A percentile compares a stretch with the other conserved stretches of the same genome.
Evolutionary conservation across 305 asterid genomes (phyloP).

Genomic region (Nicotiana rustica): DNA sequence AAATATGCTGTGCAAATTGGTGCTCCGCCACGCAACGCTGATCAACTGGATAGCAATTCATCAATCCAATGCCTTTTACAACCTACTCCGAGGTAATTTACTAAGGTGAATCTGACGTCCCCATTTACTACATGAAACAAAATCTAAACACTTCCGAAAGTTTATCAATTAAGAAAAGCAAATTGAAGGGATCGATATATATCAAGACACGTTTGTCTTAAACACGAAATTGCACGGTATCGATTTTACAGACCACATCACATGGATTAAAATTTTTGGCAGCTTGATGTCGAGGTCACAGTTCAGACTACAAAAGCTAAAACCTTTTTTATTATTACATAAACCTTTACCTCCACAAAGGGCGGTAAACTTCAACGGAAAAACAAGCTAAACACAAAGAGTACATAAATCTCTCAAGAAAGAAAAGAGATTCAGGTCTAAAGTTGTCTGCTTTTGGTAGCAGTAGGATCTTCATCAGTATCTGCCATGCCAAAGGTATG

Average conservation of each 20-base stretch:
- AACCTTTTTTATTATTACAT: neutral
- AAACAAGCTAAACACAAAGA: neutral
- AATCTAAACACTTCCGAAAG: no score
- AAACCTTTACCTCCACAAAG: neutral
- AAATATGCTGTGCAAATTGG: no score
- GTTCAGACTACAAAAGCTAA: neutral
- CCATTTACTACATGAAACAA: no score
- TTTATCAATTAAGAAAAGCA: no score
- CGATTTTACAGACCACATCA: neutral
- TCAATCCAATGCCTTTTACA: no score
- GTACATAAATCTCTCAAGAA: neutral
- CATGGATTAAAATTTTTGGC: no score
- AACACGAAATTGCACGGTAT: neutral
- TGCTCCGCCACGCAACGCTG: no score
- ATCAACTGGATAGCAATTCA: no score
- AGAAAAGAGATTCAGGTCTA: neutral
- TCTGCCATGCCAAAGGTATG: conserved; percentile 72
- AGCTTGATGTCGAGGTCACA: neutral
- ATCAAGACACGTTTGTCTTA: no score
- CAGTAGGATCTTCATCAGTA: conserved; percentile 43
- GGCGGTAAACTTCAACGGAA: neutral
- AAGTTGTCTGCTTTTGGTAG: conserved; percentile 21
- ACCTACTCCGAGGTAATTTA: no score
- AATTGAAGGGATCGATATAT: no score
- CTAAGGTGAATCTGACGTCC: no score